Evolutionary conservation across 1,284 basidiomycete species (phyloP).

Genomic region (Megacollybia platyphylla): DNA sequence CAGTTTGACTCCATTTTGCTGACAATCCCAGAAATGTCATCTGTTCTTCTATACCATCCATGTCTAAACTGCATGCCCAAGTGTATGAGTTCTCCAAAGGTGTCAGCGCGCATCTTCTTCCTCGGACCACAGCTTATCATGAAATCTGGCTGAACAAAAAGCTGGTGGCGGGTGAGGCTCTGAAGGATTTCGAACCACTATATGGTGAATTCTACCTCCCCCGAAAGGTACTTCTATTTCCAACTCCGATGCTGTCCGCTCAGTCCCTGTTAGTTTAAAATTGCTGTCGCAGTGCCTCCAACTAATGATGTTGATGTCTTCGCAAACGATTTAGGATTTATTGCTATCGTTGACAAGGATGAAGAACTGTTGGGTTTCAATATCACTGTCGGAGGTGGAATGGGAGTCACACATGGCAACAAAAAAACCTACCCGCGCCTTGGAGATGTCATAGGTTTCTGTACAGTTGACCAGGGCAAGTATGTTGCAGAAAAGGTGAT

Average conservation of each 20-base stretch:
- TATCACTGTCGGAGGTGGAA: conserved; percentile 87
- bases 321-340: conserved; percentile 92
- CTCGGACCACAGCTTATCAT: conserved; percentile 90
- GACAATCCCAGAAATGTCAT: conserved; percentile 65
- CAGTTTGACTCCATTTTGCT: conserved; percentile 1
- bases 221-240: conserved; percentile 50
- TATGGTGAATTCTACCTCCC: conserved; percentile 98
- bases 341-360: conserved; percentile 72
- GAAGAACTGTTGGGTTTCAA: conserved; percentile 82
- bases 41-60: conserved; percentile 82
- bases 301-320: conserved; percentile 96
- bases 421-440: conserved; percentile 97
- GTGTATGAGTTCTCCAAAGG: conserved; percentile 82
- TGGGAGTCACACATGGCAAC: conserved; percentile 98
- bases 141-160: conserved; percentile 99
- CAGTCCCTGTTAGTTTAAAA: conserved; percentile 68
- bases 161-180: conserved; percentile 79
- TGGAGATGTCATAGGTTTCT: conserved; percentile 87
- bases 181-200: conserved; percentile 91
- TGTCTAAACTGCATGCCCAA: conserved; percentile 76
- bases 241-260: conserved; percentile 3
- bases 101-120: conserved; percentile 82
- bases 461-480: conserved; percentile 78
- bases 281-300: conserved; percentile 92
- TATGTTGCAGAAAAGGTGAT: conserved; percentile 88